phyloP scores from a whole-genome alignment of 2,329 filamentous ascomycete species.

The Colletotrichum spinosum region DNA sequence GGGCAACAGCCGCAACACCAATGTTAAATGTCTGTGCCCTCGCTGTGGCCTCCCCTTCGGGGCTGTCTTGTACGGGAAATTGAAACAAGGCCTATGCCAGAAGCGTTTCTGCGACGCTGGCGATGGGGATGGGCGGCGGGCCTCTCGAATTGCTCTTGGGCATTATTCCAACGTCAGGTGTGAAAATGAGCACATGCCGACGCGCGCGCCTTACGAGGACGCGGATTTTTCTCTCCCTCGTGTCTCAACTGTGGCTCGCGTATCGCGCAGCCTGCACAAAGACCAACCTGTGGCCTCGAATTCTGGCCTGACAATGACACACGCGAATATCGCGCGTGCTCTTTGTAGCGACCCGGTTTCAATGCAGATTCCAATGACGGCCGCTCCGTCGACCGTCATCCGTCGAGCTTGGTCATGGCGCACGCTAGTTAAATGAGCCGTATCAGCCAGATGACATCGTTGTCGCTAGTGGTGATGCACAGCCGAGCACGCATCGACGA shows the following conservation, averaged over 20 bases:
- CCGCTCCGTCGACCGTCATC: slow-evolving; percentile 21
- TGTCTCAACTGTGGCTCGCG: slow-evolving; percentile 11
- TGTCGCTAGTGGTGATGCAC: not conserved
- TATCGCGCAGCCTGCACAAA: slow-evolving; percentile 17
- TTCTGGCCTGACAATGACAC: slow-evolving; percentile 34
- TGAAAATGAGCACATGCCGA: too few relatives aligned
- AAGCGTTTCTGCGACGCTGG: slow-evolving; percentile 33
- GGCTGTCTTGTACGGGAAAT: slow-evolving; percentile 31
- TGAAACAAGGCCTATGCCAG: slow-evolving; percentile 34
- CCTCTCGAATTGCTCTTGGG: too few relatives aligned
- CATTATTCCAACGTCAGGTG: too few relatives aligned
- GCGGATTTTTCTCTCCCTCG: not conserved
- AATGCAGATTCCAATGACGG: slow-evolving; percentile 29
- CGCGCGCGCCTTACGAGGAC: too few relatives aligned
- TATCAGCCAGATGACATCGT: slow-evolving; percentile 18
- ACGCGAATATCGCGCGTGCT: slow-evolving; percentile 7
- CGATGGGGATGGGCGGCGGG: slow-evolving; percentile 5
- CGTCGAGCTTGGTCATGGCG: slow-evolving; percentile 23
- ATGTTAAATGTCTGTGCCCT: slow-evolving; percentile 33
- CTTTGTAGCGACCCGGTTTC: slow-evolving; percentile 23
- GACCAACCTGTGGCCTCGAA: slow-evolving; percentile 20
- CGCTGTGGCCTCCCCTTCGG: slow-evolving; percentile 34
- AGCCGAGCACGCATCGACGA: too few relatives aligned
- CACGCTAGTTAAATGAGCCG: slow-evolving; percentile 31
- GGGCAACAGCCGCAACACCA: not conserved